A percentile compares a stretch with the other conserved stretches of the same genome.
phyloP scores from a whole-genome alignment of 495 filamentous ascomycete species.

The Amniculicola lignicola region DNA sequence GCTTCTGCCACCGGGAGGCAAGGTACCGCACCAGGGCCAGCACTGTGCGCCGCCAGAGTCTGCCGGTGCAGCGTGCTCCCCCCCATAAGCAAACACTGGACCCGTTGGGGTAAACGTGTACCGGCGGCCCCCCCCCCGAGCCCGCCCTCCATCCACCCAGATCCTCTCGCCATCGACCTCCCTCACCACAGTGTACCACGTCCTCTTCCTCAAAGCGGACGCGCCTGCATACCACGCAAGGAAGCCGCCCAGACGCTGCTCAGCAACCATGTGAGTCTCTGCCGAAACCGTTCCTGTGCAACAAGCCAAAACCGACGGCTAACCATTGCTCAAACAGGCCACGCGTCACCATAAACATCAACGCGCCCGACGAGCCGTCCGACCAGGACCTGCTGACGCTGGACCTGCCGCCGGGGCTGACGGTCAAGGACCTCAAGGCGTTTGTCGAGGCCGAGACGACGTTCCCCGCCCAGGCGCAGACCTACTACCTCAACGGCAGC shows the following conservation, averaged over 20 bases:
- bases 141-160: conserved; percentile 14
- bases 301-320: conserved; percentile 25
- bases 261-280: conserved; percentile 29
- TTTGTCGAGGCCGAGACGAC: conserved; percentile 64
- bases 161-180: conserved; percentile 2
- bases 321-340: conserved; percentile 39
- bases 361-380: conserved; percentile 59
- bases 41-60: background rate
- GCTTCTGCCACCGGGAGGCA: conserved; percentile 27
- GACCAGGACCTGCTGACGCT: conserved; percentile 80
- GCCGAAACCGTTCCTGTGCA: conserved; percentile 30
- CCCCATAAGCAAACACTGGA: conserved; percentile 1
- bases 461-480: conserved; percentile 57
- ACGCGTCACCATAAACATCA: conserved; percentile 85
- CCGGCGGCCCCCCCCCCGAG: conserved; percentile 13
- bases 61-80: background rate
- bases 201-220: conserved; percentile 27
- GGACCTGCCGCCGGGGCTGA: conserved; percentile 79
- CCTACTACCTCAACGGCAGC: conserved; percentile 86
- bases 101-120: conserved; percentile 17
- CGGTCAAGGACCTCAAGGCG: conserved; percentile 80
- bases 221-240: conserved; percentile 35
- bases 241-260: conserved; percentile 11
- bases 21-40: background rate
- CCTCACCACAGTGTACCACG: conserved; percentile 30